Base-by-base conservation (phyloP, 2,329 filamentous ascomycete species). In the Aspergillus ochraceus region DNA sequence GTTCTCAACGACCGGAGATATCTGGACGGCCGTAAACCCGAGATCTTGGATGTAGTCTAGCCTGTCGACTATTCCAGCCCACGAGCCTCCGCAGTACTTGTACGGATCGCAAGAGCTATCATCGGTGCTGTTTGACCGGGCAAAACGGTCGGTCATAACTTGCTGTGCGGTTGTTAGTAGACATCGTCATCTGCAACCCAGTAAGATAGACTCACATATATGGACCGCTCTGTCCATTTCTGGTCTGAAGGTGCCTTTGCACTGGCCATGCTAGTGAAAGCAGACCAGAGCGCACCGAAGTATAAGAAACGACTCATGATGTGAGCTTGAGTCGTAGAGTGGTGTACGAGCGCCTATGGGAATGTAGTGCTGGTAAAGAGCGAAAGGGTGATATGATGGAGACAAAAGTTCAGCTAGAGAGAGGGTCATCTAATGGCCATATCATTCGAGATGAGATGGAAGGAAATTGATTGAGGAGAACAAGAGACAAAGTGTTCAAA, bases 41-140 rank as follows among this genome's bases (percentile, higher is more conserved):
- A 80, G 70, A 24, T 67, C 71, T 57, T 80, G 70, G 62, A 82
- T 81, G 64, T 82, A 82, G 64, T 81, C 79, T n/a, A 81, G 68
- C 52, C 79, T 59, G 60, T 83, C 79, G 64, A 82, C 79, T 30
- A 89, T 78, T 6, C 87, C 87, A 55, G 77, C 72, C 68, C 83
- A 89, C 0, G 83, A 85, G 17, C 87, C 87, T 46, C 85, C 85
- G 64, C 87, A 89, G 71, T 87, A 88, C 26, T 71, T 69, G 29
- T 39, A 59, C 8, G 54, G 53, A 50, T 64, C 56, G 49, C 62
- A 66, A 2, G 61, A 24, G 3, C 52, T 26, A n/a, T 60, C 49
- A 47, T 56, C 9, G 12, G 75, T n/a, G 6, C 14, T n/a, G 36
- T 42, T 42, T 14, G 36, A 42, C 36, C 36, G 36, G 14, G 36